phyloP scores from a whole-genome alignment of 768 basidiomycete species.

The Leccinellum luteum region DNA sequence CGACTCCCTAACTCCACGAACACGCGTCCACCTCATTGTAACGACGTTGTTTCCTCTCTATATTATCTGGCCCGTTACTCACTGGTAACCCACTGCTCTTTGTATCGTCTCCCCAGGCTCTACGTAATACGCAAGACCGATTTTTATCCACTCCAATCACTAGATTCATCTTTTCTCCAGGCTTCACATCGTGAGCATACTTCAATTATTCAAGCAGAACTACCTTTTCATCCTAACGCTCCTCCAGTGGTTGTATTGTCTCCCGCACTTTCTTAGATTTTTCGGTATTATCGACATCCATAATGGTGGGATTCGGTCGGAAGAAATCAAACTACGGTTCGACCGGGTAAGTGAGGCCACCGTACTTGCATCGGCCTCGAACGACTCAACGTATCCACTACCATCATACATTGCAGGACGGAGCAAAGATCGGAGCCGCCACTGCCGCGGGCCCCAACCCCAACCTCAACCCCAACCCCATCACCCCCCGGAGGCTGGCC shows the following conservation, averaged over 20 bases:
- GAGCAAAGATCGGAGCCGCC: neutral
- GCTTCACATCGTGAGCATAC: neutral
- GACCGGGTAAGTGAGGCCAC: neutral
- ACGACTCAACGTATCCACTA: neutral
- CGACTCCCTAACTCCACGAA: neutral
- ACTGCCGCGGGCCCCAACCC: neutral
- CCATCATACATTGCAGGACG: neutral
- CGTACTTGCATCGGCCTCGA: neutral
- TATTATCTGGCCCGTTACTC: neutral
- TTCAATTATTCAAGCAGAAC: neutral
- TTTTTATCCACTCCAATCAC: neutral
- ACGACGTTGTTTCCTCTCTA: neutral
- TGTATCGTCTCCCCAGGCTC: neutral
- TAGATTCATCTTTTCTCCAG: neutral
- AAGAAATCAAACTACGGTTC: neutral
- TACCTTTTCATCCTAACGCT: neutral
- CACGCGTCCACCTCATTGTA: neutral
- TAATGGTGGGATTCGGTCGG: neutral
- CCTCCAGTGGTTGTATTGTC: neutral
- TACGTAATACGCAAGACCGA: too few species aligned
- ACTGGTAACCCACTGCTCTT: neutral
- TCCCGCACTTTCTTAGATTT: neutral
- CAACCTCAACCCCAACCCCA: too few species aligned
- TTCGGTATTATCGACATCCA: neutral
- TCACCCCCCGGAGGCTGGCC: too few species aligned